These are phyloP conservation scores for Arthroderma uncinatum DNA, from an alignment of 2,329 filamentous ascomycete genomes.

Conservation along the genomic window DNA sequence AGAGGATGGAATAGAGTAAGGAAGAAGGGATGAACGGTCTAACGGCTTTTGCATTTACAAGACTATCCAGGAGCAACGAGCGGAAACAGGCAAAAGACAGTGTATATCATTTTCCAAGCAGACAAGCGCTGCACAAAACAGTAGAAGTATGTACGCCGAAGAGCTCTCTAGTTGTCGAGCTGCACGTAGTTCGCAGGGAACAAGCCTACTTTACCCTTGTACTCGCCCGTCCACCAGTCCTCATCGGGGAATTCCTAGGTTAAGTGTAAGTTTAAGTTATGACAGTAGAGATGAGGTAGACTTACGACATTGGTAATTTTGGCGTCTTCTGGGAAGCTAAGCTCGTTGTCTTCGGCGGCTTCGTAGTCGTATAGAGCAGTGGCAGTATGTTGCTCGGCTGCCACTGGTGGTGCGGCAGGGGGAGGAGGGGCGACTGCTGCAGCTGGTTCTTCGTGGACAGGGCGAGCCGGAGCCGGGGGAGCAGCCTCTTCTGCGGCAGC, in stretches of 20 bases:
- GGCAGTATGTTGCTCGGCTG: conserved; percentile 48
- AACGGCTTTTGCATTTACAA: conserved; percentile 3
- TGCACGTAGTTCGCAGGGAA: conserved; percentile 53
- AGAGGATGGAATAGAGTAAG: not conserved
- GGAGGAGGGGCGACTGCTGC: conserved; percentile 23
- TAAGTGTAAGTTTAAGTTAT: not conserved
- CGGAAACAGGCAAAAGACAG: not conserved
- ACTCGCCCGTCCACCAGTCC: conserved; percentile 96
- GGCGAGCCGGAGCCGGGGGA: conserved; percentile 29
- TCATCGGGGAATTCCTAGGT: conserved; percentile 86
- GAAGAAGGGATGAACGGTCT: not conserved
- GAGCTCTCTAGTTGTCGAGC: conserved; percentile 25
- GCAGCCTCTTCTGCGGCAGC: conserved; percentile 23
- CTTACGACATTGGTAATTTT: conserved; percentile 67
- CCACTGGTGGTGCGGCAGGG: conserved; percentile 27
- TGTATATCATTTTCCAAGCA: not conserved
- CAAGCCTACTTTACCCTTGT: conserved; percentile 65
- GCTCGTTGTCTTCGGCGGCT: conserved; percentile 81
- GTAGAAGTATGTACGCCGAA: not conserved
- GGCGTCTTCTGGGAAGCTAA: conserved; percentile 81
- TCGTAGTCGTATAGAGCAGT: conserved; percentile 92
- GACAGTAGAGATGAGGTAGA: conserved; percentile 15
- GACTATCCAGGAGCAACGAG: not conserved
- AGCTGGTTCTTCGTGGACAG: conserved; percentile 22
- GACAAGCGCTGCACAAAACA: conserved; percentile 3